Base-by-base conservation (phyloP, 78 protist species). In the Monosiga brevicollis region DNA sequence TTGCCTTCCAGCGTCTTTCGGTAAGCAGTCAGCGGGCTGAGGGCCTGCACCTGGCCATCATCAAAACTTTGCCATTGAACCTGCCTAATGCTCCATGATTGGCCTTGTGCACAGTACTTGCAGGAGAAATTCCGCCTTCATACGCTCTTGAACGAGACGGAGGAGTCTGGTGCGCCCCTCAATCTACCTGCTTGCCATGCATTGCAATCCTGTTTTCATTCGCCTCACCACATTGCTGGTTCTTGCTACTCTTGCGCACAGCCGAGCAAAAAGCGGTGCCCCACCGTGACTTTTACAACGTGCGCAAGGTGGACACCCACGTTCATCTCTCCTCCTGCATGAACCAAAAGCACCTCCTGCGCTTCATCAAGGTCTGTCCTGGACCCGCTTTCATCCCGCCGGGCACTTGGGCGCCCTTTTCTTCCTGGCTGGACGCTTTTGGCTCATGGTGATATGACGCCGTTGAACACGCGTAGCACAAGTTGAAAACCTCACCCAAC, bases 281-380 rank as follows among this genome's bases (percentile, higher is more conserved):
- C 24, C 97, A 95, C 80, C 84, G 98, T 55, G 99, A 96, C 80
- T 96, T 95, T 74, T 95, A 96, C 90, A 95, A 96, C 82, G 91
- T 92, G 39, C 90, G 95, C 73, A 97, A 95, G 87, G 98, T 97
- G 36, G 98, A 97, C 90, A 96, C 98, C 35, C 97, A 96, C 87
- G 91, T 97, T n/a, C 99, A 96, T 80, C 93, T 89, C 41, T 79
- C 95, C 23, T 87, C 97, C 20, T 87, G 92, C 39, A 95, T 97
- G 98, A 96, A 89, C 84, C 94, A 92, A 80, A 91, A 92, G 87
- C 98, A 96, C 78, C 85, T 98, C 38, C 87, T 97, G 54, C 92
- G 93, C 49, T 98, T 97, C 89, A 98, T 98, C 82, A 93, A 94
- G 84, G 39, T n/a, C n/a, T n/a, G n/a, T n/a, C n/a, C n/a, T n/a